Evolutionary conservation across 352 stramenopile species (phyloP).

Genomic region (Globisporangium ultimum): DNA sequence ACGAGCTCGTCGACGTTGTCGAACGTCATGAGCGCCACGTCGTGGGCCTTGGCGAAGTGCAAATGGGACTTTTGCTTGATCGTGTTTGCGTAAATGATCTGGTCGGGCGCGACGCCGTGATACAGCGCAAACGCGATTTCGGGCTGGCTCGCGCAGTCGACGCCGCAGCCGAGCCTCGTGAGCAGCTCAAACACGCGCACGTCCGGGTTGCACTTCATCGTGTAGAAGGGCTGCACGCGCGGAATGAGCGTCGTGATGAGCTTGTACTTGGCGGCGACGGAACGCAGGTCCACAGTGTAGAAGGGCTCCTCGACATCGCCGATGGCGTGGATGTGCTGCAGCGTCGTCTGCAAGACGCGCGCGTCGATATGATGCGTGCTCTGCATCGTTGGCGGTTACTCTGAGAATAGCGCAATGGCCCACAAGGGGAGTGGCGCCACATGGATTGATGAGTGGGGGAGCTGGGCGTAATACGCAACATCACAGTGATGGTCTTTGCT

Average conservation of each 20-base stretch:
- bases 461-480: no score
- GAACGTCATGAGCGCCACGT: slow-evolving; percentile 79
- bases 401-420: not conserved
- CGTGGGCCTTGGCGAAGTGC: slow-evolving; percentile 44
- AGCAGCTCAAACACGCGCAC: slow-evolving; percentile 42
- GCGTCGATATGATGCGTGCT: not conserved
- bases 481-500: no score
- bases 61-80: slow-evolving; percentile 83
- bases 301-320: slow-evolving; percentile 49
- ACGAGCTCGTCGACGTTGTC: slow-evolving; percentile 85
- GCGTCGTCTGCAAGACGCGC: slow-evolving; percentile 6
- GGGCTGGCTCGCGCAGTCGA: slow-evolving; percentile 85
- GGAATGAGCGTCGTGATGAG: slow-evolving; percentile 44
- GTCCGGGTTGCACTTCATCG: slow-evolving; percentile 91
- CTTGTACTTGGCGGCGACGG: slow-evolving; percentile 44
- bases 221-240: slow-evolving; percentile 80
- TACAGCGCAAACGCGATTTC: slow-evolving; percentile 73
- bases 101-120: slow-evolving; percentile 40
- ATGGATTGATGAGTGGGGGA: not conserved
- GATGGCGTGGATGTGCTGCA: slow-evolving; percentile 22
- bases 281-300: slow-evolving; percentile 56
- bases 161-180: slow-evolving; percentile 47
- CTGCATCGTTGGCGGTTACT: not conserved
- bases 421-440: not conserved
- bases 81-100: slow-evolving; percentile 90